Evolutionary conservation across 306 rosid genomes (phyloP).

Genomic region (Ceratonia siliqua): DNA sequence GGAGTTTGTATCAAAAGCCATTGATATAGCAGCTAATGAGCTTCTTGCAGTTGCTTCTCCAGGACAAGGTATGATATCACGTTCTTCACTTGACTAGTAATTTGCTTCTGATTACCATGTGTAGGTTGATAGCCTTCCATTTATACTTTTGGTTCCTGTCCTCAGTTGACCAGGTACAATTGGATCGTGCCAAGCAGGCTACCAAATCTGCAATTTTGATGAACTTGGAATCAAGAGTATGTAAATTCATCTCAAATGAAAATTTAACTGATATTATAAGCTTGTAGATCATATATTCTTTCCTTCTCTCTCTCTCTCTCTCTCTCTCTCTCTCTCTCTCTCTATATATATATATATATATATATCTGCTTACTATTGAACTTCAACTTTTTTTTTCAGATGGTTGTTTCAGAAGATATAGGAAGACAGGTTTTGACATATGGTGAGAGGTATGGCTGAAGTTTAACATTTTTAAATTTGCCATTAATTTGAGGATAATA

Average conservation of each 20-base stretch:
- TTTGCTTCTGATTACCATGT: slow-evolving; percentile 19
- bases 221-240: slow-evolving; percentile 86
- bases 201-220: slow-evolving; percentile 82
- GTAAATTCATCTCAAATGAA: slow-evolving; percentile 29
- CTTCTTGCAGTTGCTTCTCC: slow-evolving; percentile 70
- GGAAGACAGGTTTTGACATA: slow-evolving; percentile 80
- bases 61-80: slow-evolving; percentile 58
- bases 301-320: not conserved
- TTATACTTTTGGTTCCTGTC: slow-evolving; percentile 21
- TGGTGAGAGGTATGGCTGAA: slow-evolving; percentile 69
- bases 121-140: slow-evolving; percentile 21
- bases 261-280: slow-evolving; percentile 6
- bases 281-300: not conserved
- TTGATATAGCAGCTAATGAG: slow-evolving; percentile 75
- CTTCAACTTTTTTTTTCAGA: slow-evolving; percentile 43
- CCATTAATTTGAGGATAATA: not conserved
- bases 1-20: slow-evolving; percentile 66
- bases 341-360: not conserved
- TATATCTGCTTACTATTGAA: slow-evolving; percentile 21
- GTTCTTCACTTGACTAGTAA: slow-evolving; percentile 2
- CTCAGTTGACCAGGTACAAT: slow-evolving; percentile 74
- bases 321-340: not conserved
- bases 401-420: slow-evolving; percentile 78
- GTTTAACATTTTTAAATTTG: slow-evolving; percentile 24
- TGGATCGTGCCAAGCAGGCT: slow-evolving; percentile 84